Evolutionary conservation across 306 rosid genomes (phyloP), one percentile per base, ranked within the genome.

Genomic region (Glycine tomentella): DNA sequence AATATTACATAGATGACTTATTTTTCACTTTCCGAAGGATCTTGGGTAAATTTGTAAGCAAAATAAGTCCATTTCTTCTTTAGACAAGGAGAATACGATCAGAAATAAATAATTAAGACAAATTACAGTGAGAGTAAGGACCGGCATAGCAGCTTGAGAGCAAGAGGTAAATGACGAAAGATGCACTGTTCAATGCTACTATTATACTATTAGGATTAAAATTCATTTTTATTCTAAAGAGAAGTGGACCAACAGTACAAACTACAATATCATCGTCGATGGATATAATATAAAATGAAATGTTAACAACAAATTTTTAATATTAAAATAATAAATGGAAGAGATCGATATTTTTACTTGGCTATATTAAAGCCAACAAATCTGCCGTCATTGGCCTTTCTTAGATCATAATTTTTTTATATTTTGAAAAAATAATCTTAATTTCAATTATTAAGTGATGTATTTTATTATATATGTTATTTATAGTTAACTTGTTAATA

Each of bases 21-120:
- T n/a, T 51, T 53, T 80, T 72, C 72, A n/a, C 78, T 52, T 25
- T 64, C 14, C 7, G 45, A 79, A 55, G 40, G 72, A 73, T 69
- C 13, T 62, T 52, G 67, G 44, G 34, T 72, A 50, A 49, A 72
- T 14, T 42, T 11, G 57, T 48, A 44, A 56, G 50, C 5, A 59
- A 56, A 67, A 59, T 9, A 15, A 69, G 70, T 58, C 12, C 16
- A 52, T 42, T 84, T 80, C 48, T 49, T 73, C 68, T 36, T 17
- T 49, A 73, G 3, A 51, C 13, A 80, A 74, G 34, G n/a, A 59
- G 33, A 62, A 20, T 59, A 9, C n/a, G 7, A 59, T 20, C 65
- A 67, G 4, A 77, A 38, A 38, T 25, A 38, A 38, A 38, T 5
- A 38, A 7, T 7, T 45, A 45, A 45, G 49, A 45, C 10, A 45